phyloP scores from a whole-genome alignment of 2,329 filamentous ascomycete species.

The Diaporthe ilicicola region DNA sequence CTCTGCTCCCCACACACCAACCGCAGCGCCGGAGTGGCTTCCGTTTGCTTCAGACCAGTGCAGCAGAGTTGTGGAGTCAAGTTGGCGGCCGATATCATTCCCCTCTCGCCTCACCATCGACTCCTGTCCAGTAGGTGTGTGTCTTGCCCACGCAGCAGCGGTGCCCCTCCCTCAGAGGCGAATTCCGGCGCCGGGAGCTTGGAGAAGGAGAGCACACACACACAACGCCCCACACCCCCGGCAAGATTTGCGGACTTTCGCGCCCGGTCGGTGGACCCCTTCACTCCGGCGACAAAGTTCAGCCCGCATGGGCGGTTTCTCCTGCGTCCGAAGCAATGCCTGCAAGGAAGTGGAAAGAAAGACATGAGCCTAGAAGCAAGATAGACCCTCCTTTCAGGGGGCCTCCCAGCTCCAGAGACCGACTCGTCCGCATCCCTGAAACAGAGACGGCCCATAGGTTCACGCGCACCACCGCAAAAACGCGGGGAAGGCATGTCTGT shows the following conservation, averaged over 20 bases:
- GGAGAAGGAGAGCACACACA: neutral
- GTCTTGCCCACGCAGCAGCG: neutral
- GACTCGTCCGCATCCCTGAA: neutral
- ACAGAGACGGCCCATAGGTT: constrained; percentile 6
- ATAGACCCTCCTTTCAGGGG: neutral
- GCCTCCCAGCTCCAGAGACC: neutral
- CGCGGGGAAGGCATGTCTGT: constrained; percentile 24
- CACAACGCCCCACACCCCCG: neutral
- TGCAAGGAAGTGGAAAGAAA: neutral
- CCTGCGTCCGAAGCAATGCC: constrained; percentile 6
- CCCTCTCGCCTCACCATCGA: neutral
- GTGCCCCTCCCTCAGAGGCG: neutral
- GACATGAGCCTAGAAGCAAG: neutral
- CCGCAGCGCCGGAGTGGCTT: neutral
- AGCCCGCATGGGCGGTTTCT: constrained; percentile 6
- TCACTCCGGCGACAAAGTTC: constrained; percentile 20
- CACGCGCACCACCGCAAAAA: constrained; percentile 4
- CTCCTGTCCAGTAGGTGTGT: neutral
- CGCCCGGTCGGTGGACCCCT: constrained; percentile 11
- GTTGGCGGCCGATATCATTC: neutral
- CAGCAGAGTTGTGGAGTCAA: neutral
- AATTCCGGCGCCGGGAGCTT: neutral
- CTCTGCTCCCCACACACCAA: neutral
- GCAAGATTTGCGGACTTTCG: neutral
- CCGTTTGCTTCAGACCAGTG: neutral